A percentile compares a stretch with the other conserved stretches of the same genome.
Conservation (phyloP, 2,329 filamentous ascomycete species). For the Fusarium begoniae region DNA sequence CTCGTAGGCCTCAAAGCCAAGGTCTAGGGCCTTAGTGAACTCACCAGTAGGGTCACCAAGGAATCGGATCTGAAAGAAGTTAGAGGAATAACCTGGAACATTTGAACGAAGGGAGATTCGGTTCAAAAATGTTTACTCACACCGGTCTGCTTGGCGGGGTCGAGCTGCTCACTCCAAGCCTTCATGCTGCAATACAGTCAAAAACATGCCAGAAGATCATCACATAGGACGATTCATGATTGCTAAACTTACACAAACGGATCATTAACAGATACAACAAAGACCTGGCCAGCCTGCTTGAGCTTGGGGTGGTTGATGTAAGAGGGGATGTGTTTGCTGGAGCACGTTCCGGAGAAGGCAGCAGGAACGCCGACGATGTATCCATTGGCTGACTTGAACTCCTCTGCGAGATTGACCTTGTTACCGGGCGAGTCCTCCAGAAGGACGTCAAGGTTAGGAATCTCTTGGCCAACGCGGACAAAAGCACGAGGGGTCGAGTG, state of each 20-base stretch:
- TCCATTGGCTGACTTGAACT: slow-evolving; percentile 76
- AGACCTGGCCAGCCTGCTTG: slow-evolving; percentile 83
- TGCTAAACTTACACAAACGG: slow-evolving; percentile 80
- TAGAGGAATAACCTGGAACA: neutral
- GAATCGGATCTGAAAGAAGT: slow-evolving; percentile 76
- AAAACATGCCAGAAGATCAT: neutral
- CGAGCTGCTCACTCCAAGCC: slow-evolving; percentile 82
- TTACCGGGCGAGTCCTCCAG: slow-evolving; percentile 89
- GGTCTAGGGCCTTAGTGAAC: slow-evolving; percentile 85
- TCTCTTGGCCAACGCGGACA: slow-evolving; percentile 80
- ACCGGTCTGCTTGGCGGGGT: slow-evolving; percentile 77
- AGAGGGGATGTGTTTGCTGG: slow-evolving; percentile 78
- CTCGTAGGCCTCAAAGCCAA: slow-evolving; percentile 77
- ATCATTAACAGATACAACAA: slow-evolving; percentile 93
- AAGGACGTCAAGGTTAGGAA: slow-evolving; percentile 81
- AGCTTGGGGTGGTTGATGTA: slow-evolving; percentile 84
- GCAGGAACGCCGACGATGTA: slow-evolving; percentile 87
- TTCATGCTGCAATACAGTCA: slow-evolving; percentile 72
- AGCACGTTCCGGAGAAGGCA: slow-evolving; percentile 72
- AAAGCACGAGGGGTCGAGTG: slow-evolving; percentile 69
- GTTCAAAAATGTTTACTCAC: slow-evolving; percentile 62
- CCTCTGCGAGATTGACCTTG: slow-evolving; percentile 86
- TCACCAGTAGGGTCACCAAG: slow-evolving; percentile 81
- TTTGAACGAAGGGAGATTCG: neutral
- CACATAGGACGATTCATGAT: neutral